Evolutionary conservation across 768 basidiomycete genomes (phyloP).

Genomic region (Tylopilus balloui): DNA sequence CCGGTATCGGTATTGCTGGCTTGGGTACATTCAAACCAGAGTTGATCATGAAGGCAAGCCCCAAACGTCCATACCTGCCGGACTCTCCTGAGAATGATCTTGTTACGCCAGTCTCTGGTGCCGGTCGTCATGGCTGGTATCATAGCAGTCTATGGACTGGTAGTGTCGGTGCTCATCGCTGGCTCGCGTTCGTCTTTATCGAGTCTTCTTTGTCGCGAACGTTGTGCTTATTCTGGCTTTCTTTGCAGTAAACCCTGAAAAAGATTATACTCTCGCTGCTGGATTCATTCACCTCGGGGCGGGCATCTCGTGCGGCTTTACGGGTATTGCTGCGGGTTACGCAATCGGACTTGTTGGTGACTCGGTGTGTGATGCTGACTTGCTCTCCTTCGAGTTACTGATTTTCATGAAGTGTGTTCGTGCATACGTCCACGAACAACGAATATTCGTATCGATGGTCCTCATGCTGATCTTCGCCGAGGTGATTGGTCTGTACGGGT

Average conservation of each 20-base stretch:
- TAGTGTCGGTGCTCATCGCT: conserved; percentile 90
- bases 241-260: conserved; percentile 51
- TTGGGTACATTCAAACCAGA: conserved; percentile 92
- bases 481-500: conserved; percentile 88
- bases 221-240: conserved; percentile 15
- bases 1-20: conserved; percentile 96
- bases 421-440: conserved; percentile 86
- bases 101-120: conserved; percentile 67
- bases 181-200: conserved; percentile 47
- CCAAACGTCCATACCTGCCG: background rate
- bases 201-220: background rate
- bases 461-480: conserved; percentile 92
- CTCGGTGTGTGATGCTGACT: conserved; percentile 53
- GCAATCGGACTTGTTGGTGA: conserved; percentile 95
- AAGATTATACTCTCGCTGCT: conserved; percentile 74
- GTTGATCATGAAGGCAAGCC: conserved; percentile 90
- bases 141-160: conserved; percentile 95
- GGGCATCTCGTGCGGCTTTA: conserved; percentile 85
- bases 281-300: conserved; percentile 93
- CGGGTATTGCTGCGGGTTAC: conserved; percentile 89
- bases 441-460: conserved; percentile 93
- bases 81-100: background rate
- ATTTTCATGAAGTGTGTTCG: conserved; percentile 65
- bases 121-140: conserved; percentile 99
- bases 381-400: conserved; percentile 1